Conservation (phyloP, 345 rosid species). For the Reutealis trisperma region DNA sequence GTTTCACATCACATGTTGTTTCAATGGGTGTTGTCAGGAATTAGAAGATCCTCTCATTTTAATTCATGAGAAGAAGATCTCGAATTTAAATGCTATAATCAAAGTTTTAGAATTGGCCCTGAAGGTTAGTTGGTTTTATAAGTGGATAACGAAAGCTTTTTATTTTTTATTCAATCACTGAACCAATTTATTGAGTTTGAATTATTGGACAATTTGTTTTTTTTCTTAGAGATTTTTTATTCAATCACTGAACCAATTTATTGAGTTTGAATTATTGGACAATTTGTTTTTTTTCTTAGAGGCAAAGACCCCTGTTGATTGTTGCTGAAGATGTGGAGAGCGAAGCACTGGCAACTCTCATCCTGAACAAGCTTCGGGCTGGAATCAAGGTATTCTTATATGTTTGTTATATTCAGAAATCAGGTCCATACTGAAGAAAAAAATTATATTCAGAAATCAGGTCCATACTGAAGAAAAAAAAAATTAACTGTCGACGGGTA, state of each 20-base stretch:
- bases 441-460: neutral
- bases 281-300: constrained; percentile 41
- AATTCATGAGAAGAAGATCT: constrained; percentile 89
- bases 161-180: neutral
- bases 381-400: constrained; percentile 69
- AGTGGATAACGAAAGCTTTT: neutral
- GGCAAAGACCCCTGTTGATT: constrained; percentile 77
- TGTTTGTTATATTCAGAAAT: neutral
- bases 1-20: neutral
- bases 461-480: neutral
- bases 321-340: constrained; percentile 95
- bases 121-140: constrained; percentile 48
- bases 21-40: constrained; percentile 50
- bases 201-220: neutral
- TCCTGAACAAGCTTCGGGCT: constrained; percentile 92
- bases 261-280: neutral
- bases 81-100: constrained; percentile 68
- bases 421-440: no score
- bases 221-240: constrained; percentile 40
- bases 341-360: constrained; percentile 82
- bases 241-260: neutral
- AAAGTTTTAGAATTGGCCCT: constrained; percentile 86
- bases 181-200: constrained; percentile 2
- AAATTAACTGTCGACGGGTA: neutral
- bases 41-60: constrained; percentile 91